phyloP scores from a whole-genome alignment of 2,329 filamentous ascomycete species.

The Bipolaris gigantea region DNA sequence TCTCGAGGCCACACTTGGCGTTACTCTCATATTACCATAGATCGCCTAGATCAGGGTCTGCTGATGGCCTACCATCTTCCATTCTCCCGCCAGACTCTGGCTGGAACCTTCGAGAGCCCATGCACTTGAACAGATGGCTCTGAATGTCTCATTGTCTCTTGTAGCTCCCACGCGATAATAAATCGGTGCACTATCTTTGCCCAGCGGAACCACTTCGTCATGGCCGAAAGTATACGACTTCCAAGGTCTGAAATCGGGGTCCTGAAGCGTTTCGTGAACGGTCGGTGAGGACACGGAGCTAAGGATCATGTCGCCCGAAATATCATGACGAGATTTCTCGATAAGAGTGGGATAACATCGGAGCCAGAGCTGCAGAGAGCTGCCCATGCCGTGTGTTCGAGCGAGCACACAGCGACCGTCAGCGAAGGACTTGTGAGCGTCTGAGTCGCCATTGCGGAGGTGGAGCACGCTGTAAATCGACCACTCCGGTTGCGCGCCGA shows the following conservation, averaged over 20 bases:
- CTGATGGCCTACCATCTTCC: constrained; percentile 37
- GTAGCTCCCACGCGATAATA: constrained; percentile 32
- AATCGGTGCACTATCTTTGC: constrained; percentile 28
- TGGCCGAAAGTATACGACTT: constrained; percentile 32
- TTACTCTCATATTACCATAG: not conserved
- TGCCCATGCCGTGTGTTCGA: constrained; percentile 43
- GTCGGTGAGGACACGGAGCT: constrained; percentile 36
- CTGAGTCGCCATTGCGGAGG: constrained; percentile 12
- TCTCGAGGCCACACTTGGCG: not conserved
- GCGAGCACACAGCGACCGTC: constrained; percentile 32
- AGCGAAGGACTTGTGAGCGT: constrained; percentile 27
- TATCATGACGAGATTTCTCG: constrained; percentile 46
- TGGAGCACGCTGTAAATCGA: not conserved
- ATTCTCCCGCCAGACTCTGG: constrained; percentile 15
- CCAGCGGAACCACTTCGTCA: constrained; percentile 30
- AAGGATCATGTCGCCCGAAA: constrained; percentile 43
- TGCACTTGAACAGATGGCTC: constrained; percentile 32
- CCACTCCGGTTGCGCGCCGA: not conserved
- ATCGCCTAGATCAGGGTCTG: constrained; percentile 29
- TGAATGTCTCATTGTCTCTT: constrained; percentile 19
- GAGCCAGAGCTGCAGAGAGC: constrained; percentile 40
- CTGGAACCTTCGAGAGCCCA: constrained; percentile 27
- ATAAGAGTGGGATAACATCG: constrained; percentile 37
- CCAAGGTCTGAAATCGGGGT: constrained; percentile 27
- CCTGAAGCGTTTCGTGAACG: constrained; percentile 25